These are phyloP conservation scores for Puccinia hordei DNA, from an alignment of 1,284 basidiomycete genomes.

Conservation along the genomic window DNA sequence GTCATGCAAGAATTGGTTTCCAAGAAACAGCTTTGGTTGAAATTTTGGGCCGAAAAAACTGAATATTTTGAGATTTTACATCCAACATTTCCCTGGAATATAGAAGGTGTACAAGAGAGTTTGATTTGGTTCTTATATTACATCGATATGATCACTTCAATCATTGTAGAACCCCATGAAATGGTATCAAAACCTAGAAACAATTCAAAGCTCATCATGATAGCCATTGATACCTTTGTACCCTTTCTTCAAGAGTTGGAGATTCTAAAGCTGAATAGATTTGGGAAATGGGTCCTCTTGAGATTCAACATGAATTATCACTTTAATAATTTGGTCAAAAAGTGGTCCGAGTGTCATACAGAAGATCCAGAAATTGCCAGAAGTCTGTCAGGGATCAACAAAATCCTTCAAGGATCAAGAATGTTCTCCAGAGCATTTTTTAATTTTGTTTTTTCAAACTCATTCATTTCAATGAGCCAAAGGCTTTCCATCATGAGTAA, in stretches of 20 bases:
- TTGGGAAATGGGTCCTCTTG: neutral
- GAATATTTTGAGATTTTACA: neutral
- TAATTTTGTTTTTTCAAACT: neutral
- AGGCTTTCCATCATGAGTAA: neutral
- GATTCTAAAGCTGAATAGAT: neutral
- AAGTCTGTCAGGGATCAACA: neutral
- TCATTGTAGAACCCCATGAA: neutral
- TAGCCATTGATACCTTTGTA: neutral
- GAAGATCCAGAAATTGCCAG: neutral
- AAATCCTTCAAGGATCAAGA: neutral
- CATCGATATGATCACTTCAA: conserved; percentile 1
- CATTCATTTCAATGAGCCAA: neutral
- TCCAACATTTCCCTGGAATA: neutral
- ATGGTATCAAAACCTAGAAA: neutral
- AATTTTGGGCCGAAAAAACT: neutral
- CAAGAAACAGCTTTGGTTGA: neutral
- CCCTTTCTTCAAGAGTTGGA: neutral
- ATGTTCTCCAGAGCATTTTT: neutral
- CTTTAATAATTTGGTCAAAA: neutral
- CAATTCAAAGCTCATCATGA: neutral
- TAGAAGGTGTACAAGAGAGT: neutral
- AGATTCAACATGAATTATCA: neutral
- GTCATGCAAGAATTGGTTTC: neutral
- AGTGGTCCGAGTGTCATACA: neutral
- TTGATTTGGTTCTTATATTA: neutral